A percentile compares a stretch with the other conserved stretches of the same genome.
phyloP scores from a whole-genome alignment of 306 rosid species.

The Cucurbita ficifolia region DNA sequence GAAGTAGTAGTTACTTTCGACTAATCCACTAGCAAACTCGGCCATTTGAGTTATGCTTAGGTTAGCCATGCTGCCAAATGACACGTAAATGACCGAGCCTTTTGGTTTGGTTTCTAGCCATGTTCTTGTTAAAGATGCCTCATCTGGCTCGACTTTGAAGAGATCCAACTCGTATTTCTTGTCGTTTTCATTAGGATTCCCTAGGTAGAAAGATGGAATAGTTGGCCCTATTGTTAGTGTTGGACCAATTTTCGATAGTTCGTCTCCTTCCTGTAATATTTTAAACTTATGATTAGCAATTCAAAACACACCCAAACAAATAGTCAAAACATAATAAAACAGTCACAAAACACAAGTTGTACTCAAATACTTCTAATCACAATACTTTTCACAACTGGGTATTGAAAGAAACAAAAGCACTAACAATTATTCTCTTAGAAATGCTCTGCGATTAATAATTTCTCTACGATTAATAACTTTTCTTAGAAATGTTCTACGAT shows the following conservation, averaged over 20 bases:
- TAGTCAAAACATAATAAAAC: too few relatives aligned
- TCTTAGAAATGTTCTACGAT: too few relatives aligned
- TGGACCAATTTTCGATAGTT: conserved; percentile 37
- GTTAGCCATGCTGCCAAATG: conserved; percentile 43
- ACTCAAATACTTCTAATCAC: too few relatives aligned
- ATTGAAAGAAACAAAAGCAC: too few relatives aligned
- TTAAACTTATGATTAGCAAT: too few relatives aligned
- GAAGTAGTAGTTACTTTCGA: conserved; percentile 22
- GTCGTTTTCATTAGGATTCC: conserved; percentile 24
- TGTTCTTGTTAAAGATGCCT: background rate
- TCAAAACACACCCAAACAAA: too few relatives aligned
- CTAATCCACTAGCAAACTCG: conserved; percentile 31
- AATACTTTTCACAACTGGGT: too few relatives aligned
- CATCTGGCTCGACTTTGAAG: conserved; percentile 10
- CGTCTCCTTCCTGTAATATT: conserved; percentile 26
- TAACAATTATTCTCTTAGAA: too few relatives aligned
- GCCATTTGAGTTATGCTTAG: conserved; percentile 28
- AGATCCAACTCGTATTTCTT: conserved; percentile 28
- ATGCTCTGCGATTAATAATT: too few relatives aligned
- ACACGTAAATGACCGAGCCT: conserved; percentile 29
- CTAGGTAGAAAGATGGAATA: conserved; percentile 33
- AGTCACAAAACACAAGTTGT: too few relatives aligned
- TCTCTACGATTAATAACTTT: too few relatives aligned
- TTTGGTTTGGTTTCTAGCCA: conserved; percentile 37
- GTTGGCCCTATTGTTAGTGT: conserved; percentile 47